Conservation (phyloP, 139 green algal species). For the Asterochloris sp. region DNA sequence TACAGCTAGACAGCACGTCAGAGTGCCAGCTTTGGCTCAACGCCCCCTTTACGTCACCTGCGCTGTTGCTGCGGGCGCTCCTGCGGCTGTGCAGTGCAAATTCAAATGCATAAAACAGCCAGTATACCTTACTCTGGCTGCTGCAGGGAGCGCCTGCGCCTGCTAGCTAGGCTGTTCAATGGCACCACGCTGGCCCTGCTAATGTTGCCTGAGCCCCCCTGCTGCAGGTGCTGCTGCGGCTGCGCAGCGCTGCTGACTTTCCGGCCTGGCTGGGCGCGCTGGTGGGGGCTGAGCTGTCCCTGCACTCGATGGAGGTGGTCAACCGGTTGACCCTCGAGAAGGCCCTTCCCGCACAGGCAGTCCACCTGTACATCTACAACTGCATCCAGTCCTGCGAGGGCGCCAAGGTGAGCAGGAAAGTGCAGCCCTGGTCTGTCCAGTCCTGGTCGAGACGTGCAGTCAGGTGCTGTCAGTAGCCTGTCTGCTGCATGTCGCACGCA, state of each 20-base stretch:
- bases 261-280: constrained; percentile 43
- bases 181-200: background rate
- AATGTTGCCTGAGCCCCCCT: background rate
- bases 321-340: constrained; percentile 68
- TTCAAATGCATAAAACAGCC: background rate
- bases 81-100: background rate
- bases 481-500: too few relatives aligned
- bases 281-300: constrained; percentile 60
- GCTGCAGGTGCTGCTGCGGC: constrained; percentile 31
- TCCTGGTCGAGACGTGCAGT: background rate
- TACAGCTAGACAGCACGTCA: too few relatives aligned
- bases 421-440: background rate
- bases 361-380: constrained; percentile 86
- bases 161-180: background rate
- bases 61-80: background rate
- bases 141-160: background rate
- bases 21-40: too few relatives aligned
- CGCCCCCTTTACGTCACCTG: background rate
- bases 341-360: constrained; percentile 72
- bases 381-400: constrained; percentile 77
- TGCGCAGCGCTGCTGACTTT: constrained; percentile 24
- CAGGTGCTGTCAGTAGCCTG: too few relatives aligned
- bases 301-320: constrained; percentile 91
- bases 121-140: background rate
- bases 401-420: constrained; percentile 27